Conservation (phyloP, 1,139 yeast genomes). For the Saccharomyces pastorianus region DNA sequence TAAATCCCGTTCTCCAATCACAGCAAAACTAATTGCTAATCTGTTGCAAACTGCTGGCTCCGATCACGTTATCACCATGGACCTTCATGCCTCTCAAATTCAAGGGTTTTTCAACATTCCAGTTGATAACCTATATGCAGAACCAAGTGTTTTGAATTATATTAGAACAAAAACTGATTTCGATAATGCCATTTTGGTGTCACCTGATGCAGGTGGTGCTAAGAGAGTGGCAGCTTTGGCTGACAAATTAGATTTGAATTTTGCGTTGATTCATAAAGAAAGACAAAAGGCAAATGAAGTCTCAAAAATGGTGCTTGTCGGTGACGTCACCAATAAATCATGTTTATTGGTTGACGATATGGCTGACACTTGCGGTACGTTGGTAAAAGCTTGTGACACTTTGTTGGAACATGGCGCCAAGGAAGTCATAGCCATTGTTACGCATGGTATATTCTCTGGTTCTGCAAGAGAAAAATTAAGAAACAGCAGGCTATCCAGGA, state of each 20-base stretch:
- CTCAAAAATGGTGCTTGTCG: slow-evolving; percentile 66
- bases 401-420: slow-evolving; percentile 54
- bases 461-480: slow-evolving; percentile 58
- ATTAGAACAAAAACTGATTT: slow-evolving; percentile 46
- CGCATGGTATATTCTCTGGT: slow-evolving; percentile 73
- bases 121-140: slow-evolving; percentile 74
- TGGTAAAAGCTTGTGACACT: slow-evolving; percentile 58
- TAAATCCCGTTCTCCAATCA: slow-evolving; percentile 72
- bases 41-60: slow-evolving; percentile 73
- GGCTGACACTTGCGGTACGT: slow-evolving; percentile 78
- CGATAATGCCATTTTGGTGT: slow-evolving; percentile 61
- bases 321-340: slow-evolving; percentile 61
- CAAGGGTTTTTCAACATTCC: slow-evolving; percentile 79
- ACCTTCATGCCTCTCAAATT: slow-evolving; percentile 77
- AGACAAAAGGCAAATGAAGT: slow-evolving; percentile 72
- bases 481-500: slow-evolving; percentile 49
- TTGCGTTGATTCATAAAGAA: slow-evolving; percentile 74
- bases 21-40: slow-evolving; percentile 74
- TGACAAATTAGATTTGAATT: slow-evolving; percentile 62
- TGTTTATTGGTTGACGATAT: slow-evolving; percentile 70
- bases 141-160: slow-evolving; percentile 64
- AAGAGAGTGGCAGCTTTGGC: slow-evolving; percentile 73
- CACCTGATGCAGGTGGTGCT: slow-evolving; percentile 85
- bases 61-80: slow-evolving; percentile 75
- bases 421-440: slow-evolving; percentile 64